Evolutionary conservation across 306 rosid genomes (phyloP).

Genomic region (Medicago lupulina): DNA sequence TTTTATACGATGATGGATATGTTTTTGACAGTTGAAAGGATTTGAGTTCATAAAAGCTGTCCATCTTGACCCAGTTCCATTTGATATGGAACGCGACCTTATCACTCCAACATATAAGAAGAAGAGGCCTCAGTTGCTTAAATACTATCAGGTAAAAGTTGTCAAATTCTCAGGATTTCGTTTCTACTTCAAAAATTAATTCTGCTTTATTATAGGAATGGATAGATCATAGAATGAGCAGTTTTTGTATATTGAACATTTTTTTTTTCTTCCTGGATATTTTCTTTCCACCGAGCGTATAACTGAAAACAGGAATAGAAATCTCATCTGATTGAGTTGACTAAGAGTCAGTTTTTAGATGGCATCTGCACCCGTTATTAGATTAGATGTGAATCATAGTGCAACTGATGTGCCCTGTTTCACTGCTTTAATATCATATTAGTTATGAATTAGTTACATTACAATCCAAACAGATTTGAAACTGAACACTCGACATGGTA

Average conservation of each 20-base stretch:
- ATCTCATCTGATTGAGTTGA: constrained; percentile 25
- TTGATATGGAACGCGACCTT: constrained; percentile 96
- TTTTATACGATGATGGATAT: constrained; percentile 38
- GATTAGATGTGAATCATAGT: neutral
- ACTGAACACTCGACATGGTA: neutral
- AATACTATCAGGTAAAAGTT: constrained; percentile 77
- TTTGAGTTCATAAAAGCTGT: constrained; percentile 78
- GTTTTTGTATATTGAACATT: neutral
- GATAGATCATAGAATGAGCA: too few species aligned
- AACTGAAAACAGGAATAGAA: neutral
- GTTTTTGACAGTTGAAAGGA: constrained; percentile 83
- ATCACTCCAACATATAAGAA: constrained; percentile 92
- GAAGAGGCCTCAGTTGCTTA: constrained; percentile 91
- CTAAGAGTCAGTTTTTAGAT: constrained; percentile 9
- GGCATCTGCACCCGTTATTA: neutral
- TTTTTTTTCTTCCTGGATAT: neutral
- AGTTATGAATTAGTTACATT: neutral
- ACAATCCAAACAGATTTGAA: neutral
- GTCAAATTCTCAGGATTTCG: constrained; percentile 27
- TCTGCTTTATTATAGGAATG: too few species aligned
- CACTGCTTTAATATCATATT: neutral
- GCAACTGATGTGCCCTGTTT: neutral
- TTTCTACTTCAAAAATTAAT: constrained; percentile 3
- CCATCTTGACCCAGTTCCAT: constrained; percentile 85
- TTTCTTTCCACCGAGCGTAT: neutral